A percentile compares a stretch with the other conserved stretches of the same genome.
phyloP scores from a whole-genome alignment of 2,329 filamentous ascomycete genomes.

The Fusarium sp. region DNA sequence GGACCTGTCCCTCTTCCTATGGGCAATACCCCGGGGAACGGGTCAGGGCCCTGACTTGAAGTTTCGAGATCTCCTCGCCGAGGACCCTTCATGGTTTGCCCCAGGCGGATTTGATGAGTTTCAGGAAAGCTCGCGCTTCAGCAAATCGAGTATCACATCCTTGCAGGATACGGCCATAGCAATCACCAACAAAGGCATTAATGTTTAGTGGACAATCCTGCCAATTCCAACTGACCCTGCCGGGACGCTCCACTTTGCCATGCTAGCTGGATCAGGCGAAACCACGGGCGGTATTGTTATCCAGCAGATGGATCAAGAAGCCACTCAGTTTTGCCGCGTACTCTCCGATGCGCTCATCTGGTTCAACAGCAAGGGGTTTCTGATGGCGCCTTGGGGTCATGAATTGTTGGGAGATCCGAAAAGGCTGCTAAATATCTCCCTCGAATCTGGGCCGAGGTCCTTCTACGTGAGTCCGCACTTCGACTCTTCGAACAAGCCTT shows the following conservation, averaged over 20 bases:
- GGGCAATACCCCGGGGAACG: neutral
- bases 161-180: neutral
- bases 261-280: neutral
- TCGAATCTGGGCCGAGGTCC: neutral
- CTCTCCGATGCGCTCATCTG: neutral
- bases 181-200: neutral
- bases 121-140: neutral
- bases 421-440: neutral
- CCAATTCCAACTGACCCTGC: neutral
- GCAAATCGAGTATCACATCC: neutral
- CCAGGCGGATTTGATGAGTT: neutral
- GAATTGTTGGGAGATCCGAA: neutral
- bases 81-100: neutral
- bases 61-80: neutral
- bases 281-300: neutral
- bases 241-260: neutral
- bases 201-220: neutral
- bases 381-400: no score
- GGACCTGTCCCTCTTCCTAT: neutral
- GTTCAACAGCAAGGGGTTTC: neutral
- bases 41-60: neutral
- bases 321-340: neutral
- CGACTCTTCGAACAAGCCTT: neutral
- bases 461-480: neutral
- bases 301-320: neutral